These are phyloP conservation scores for Moelleriella libera DNA, from an alignment of 2,329 filamentous ascomycete genomes.

Conservation along the genomic window DNA sequence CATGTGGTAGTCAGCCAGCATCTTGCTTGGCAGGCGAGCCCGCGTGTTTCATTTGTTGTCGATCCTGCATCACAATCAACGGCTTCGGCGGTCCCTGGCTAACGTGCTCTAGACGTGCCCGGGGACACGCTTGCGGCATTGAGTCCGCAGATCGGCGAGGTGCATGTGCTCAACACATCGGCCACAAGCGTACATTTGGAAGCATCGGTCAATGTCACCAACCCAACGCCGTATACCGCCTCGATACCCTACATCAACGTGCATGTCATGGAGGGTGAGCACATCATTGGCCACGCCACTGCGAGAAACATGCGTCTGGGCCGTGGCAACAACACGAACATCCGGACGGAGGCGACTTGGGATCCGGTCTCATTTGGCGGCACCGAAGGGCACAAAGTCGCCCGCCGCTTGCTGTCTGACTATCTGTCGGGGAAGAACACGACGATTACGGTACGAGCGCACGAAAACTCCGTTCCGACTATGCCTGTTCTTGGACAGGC, in stretches of 20 bases:
- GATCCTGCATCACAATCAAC: constrained; percentile 7
- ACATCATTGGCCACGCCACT: constrained; percentile 61
- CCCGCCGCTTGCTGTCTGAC: constrained; percentile 62
- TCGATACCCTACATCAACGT: constrained; percentile 68
- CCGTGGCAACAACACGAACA: constrained; percentile 57
- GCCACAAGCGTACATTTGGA: constrained; percentile 55
- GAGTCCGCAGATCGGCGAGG: constrained; percentile 51
- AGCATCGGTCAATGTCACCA: constrained; percentile 69
- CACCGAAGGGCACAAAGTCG: constrained; percentile 42
- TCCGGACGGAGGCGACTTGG: constrained; percentile 60
- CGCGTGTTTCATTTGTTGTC: constrained; percentile 9
- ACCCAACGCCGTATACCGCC: constrained; percentile 78
- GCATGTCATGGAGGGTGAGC: constrained; percentile 59
- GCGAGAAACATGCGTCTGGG: constrained; percentile 48
- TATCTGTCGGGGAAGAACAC: constrained; percentile 85
- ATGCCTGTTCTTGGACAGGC: constrained; percentile 59
- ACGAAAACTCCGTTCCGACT: constrained; percentile 58
- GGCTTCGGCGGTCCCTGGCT: constrained; percentile 13
- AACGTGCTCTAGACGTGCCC: constrained; percentile 38
- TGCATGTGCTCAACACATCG: constrained; percentile 62
- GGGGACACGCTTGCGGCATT: constrained; percentile 33
- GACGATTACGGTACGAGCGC: constrained; percentile 58
- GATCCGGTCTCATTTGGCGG: constrained; percentile 52
- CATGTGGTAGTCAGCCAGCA: constrained; percentile 12
- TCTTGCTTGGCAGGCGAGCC: constrained; percentile 8